These are phyloP conservation scores for Codiaeum variegatum DNA, from an alignment of 441 rosid species.

Conservation along the genomic window DNA sequence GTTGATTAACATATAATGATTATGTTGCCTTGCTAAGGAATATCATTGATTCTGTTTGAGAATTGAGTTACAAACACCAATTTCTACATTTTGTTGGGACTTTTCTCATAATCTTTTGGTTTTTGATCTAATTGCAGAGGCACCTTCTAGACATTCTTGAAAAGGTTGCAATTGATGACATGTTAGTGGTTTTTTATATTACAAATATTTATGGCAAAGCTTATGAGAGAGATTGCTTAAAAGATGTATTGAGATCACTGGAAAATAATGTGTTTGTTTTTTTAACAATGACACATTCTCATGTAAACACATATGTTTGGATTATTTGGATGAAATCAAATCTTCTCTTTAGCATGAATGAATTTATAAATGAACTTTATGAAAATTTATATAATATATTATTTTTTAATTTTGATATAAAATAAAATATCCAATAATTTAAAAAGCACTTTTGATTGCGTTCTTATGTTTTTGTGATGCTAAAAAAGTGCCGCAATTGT, in stretches of 20 bases:
- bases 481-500: no score
- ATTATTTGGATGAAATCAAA: no score
- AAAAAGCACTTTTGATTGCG: no score
- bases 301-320: no score
- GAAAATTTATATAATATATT: no score
- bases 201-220: constrained; percentile 46
- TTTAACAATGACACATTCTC: no score
- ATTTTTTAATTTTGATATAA: no score
- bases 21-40: neutral
- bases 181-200: constrained; percentile 50
- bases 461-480: no score
- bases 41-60: neutral
- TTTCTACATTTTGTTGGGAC: neutral
- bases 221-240: constrained; percentile 49
- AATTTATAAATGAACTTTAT: no score
- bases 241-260: constrained; percentile 48
- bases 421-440: no score
- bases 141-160: constrained; percentile 57
- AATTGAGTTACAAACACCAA: neutral
- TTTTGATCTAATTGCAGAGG: constrained; percentile 40
- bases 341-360: no score
- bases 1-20: neutral
- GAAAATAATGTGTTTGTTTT: no score
- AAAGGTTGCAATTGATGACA: constrained; percentile 53
- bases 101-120: neutral